A percentile compares a stretch with the other conserved stretches of the same genome.
phyloP scores from a whole-genome alignment of 805 yeast species.

The Candida sonorensis region DNA sequence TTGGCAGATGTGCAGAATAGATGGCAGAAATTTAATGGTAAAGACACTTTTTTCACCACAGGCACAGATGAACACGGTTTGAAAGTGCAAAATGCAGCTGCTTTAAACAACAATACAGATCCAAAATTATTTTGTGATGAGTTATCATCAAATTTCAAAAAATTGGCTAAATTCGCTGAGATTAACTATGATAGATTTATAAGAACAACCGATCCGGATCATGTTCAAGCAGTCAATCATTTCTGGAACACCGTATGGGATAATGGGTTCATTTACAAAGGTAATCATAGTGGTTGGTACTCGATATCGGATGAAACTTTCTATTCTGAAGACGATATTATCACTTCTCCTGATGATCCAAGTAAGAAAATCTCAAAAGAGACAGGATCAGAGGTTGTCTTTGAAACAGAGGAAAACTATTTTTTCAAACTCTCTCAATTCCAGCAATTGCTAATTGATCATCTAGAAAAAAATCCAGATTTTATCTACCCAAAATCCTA shows the following conservation, averaged over 20 bases:
- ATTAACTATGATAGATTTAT: slow-evolving; percentile 71
- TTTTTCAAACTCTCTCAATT: slow-evolving; percentile 72
- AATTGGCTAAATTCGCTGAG: slow-evolving; percentile 50
- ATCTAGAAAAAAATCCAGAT: slow-evolving; percentile 39
- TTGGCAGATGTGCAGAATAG: slow-evolving; percentile 72
- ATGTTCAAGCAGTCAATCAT: slow-evolving; percentile 50
- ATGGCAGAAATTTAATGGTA: slow-evolving; percentile 50
- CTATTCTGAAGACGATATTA: slow-evolving; percentile 73
- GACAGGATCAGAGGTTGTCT: slow-evolving; percentile 67
- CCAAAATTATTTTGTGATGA: slow-evolving; percentile 71
- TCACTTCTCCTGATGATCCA: slow-evolving; percentile 20
- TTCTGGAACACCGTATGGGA: slow-evolving; percentile 62
- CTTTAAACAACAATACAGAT: slow-evolving; percentile 30
- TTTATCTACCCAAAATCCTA: slow-evolving; percentile 65
- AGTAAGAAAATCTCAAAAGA: slow-evolving; percentile 47
- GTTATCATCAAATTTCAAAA: slow-evolving; percentile 56
- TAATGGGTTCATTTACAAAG: slow-evolving; percentile 70
- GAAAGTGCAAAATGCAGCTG: slow-evolving; percentile 86
- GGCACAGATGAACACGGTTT: slow-evolving; percentile 98
- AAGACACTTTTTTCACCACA: slow-evolving; percentile 56
- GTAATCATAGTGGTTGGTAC: slow-evolving; percentile 90
- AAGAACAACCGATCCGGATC: slow-evolving; percentile 86
- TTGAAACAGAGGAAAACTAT: slow-evolving; percentile 77
- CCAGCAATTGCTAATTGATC: slow-evolving; percentile 43
- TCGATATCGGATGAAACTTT: slow-evolving; percentile 92